phyloP scores from a whole-genome alignment of 2,329 filamentous ascomycete genomes.

The Talaromyces islandicus region DNA sequence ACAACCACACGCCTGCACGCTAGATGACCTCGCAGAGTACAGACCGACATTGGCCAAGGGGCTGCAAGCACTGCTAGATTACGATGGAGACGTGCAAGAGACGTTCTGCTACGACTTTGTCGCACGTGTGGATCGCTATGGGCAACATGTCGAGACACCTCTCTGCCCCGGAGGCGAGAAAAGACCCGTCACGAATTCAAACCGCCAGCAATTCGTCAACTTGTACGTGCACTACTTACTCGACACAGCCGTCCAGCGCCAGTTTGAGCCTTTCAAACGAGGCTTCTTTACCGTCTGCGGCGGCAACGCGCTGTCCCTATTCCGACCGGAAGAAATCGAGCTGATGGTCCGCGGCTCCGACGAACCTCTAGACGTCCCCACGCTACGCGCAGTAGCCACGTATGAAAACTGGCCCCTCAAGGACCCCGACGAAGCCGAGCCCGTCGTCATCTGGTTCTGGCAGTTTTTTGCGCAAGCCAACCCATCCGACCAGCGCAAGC shows the following conservation, averaged over 20 bases:
- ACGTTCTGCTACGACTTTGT: conserved; percentile 80
- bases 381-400: conserved; percentile 67
- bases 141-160: conserved; percentile 58
- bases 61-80: conserved; percentile 70
- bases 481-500: conserved; percentile 64
- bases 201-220: conserved; percentile 80
- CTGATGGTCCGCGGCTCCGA: conserved; percentile 79
- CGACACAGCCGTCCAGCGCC: conserved; percentile 68
- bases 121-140: conserved; percentile 70
- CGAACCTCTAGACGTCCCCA: conserved; percentile 71
- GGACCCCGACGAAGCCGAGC: conserved; percentile 49
- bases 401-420: conserved; percentile 67
- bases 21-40: conserved; percentile 79
- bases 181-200: conserved; percentile 73
- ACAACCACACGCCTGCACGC: conserved; percentile 61
- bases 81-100: conserved; percentile 73
- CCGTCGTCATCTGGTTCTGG: conserved; percentile 83
- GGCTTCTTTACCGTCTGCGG: conserved; percentile 91
- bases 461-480: conserved; percentile 63
- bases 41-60: conserved; percentile 70
- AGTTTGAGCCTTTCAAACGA: conserved; percentile 90
- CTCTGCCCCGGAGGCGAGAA: conserved; percentile 69
- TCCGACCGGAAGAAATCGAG: conserved; percentile 87
- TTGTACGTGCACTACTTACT: conserved; percentile 75
- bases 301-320: conserved; percentile 79